Conservation (phyloP, 495 filamentous ascomycete species). For the Talaromyces borbonicus region DNA sequence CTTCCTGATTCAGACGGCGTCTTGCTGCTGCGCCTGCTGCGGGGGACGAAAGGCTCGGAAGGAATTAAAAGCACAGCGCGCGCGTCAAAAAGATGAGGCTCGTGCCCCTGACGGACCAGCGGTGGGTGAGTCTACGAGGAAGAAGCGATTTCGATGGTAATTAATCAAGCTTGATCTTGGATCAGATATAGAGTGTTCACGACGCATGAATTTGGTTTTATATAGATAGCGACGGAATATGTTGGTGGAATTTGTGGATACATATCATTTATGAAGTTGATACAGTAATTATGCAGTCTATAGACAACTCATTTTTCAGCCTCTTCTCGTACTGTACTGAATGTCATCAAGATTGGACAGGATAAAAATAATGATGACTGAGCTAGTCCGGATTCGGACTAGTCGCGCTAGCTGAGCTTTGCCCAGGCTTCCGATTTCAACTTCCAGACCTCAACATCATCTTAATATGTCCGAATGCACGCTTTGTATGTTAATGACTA, state of each 20-base stretch:
- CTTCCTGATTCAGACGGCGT: slow-evolving; percentile 59
- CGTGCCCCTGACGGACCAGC: not conserved
- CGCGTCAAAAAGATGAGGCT: slow-evolving; percentile 15
- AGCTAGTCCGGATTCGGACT: not conserved
- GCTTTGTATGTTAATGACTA: not conserved
- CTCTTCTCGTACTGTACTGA: no score
- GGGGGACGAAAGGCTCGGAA: slow-evolving; percentile 33
- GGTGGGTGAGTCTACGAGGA: not conserved
- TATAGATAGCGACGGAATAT: not conserved
- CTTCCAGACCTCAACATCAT: no score
- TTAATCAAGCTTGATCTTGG: no score
- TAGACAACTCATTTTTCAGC: no score
- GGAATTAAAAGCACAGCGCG: slow-evolving; percentile 21
- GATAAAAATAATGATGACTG: not conserved
- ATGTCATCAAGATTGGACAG: not conserved
- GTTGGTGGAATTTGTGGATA: no score
- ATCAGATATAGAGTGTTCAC: not conserved
- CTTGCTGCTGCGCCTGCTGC: slow-evolving; percentile 53
- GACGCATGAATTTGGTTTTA: not conserved
- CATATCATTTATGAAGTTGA: no score
- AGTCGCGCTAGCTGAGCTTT: not conserved
- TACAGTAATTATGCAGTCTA: no score
- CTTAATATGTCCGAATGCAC: no score
- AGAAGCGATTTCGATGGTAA: slow-evolving; percentile 5
- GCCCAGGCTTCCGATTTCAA: no score